Conservation (phyloP, 352 stramenopile species). For the Phytophthora fragariae region DNA sequence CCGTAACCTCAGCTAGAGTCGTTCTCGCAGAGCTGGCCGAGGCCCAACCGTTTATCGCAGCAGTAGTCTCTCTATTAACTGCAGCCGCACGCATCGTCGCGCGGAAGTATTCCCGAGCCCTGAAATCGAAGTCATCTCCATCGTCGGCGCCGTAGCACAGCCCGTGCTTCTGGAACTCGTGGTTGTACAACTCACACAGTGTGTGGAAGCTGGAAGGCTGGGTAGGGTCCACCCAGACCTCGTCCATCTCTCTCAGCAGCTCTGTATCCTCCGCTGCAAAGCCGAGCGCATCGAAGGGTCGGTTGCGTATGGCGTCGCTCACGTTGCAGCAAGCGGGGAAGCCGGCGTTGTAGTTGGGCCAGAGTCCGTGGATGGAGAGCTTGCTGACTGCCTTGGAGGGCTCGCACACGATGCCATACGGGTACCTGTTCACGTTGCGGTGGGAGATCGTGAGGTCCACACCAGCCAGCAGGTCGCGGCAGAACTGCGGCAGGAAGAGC, state of each 20-base stretch:
- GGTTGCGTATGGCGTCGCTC: constrained; percentile 41
- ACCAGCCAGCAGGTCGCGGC: constrained; percentile 53
- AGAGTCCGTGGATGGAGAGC: constrained; percentile 65
- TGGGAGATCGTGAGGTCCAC: constrained; percentile 62
- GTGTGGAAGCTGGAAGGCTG: constrained; percentile 49
- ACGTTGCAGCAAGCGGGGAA: constrained; percentile 60
- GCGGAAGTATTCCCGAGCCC: constrained; percentile 46
- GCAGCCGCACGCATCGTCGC: constrained; percentile 35
- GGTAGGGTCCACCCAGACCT: constrained; percentile 55
- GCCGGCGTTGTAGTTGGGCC: constrained; percentile 55
- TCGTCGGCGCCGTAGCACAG: constrained; percentile 75
- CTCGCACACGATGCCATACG: constrained; percentile 50
- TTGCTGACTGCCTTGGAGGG: constrained; percentile 33
- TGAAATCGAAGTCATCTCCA: constrained; percentile 36
- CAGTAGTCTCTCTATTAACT: constrained; percentile 27
- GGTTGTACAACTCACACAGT: constrained; percentile 86
- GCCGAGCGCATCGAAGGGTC: constrained; percentile 40
- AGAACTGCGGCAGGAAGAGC: constrained; percentile 68
- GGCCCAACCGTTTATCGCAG: constrained; percentile 46
- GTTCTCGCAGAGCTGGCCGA: constrained; percentile 23
- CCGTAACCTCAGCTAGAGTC: constrained; percentile 39
- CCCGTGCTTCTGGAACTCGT: constrained; percentile 91
- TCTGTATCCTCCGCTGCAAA: constrained; percentile 36
- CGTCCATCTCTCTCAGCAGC: constrained; percentile 50
- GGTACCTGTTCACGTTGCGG: constrained; percentile 56